phyloP scores from a whole-genome alignment of 78 protist genomes.

The Guillardia theta region DNA sequence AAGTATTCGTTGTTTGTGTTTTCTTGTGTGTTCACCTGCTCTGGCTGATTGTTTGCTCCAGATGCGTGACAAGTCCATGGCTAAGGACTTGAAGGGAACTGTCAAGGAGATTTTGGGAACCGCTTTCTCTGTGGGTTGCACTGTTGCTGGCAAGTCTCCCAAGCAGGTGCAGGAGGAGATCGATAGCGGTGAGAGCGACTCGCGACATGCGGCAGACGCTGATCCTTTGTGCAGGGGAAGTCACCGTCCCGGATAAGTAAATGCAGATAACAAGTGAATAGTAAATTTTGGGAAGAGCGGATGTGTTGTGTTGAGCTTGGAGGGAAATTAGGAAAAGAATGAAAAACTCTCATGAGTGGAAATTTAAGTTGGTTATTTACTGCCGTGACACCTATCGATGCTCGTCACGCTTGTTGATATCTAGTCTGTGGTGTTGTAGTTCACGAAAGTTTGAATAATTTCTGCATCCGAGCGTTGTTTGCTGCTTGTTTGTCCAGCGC shows the following conservation, averaged over 20 bases:
- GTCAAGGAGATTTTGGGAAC: constrained; percentile 96
- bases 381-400: neutral
- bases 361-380: neutral
- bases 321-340: neutral
- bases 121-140: constrained; percentile 91
- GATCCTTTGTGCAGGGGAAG: neutral
- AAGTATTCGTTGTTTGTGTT: too few species aligned
- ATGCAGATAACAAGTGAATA: neutral
- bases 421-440: neutral
- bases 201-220: neutral
- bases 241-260: constrained; percentile 22
- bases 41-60: neutral
- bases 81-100: constrained; percentile 83
- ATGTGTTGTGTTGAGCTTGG: neutral
- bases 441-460: neutral
- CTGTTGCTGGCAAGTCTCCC: constrained; percentile 88
- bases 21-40: neutral
- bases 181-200: constrained; percentile 20
- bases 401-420: neutral
- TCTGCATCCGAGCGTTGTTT: neutral
- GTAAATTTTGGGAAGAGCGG: neutral
- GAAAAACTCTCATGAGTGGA: neutral
- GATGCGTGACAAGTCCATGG: constrained; percentile 83
- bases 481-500: neutral
- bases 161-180: constrained; percentile 76